These are phyloP conservation scores for Syzygium jambos DNA, from an alignment of 345 rosid genomes.

Conservation along the genomic window DNA sequence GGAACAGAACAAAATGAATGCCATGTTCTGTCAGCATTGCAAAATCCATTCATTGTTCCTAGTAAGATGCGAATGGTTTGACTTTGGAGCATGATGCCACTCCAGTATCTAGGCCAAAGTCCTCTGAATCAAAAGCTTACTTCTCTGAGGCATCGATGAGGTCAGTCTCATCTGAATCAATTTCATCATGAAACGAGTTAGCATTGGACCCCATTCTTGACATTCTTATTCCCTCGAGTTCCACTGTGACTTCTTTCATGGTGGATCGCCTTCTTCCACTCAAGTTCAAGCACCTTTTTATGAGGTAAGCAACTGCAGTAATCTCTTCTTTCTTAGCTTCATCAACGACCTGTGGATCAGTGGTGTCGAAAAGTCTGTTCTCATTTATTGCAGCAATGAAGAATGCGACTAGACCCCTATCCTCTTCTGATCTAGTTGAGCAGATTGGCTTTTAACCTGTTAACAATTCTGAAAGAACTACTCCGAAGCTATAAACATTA, in stretches of 20 bases:
- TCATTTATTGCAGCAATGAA: constrained; percentile 5
- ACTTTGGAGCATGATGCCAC: too few species aligned
- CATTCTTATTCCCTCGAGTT: constrained; percentile 1
- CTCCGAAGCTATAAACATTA: constrained; percentile 18
- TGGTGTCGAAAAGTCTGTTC: not conserved
- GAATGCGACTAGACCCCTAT: not conserved
- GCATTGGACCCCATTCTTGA: not conserved
- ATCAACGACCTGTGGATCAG: not conserved
- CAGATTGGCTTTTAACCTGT: constrained; percentile 2
- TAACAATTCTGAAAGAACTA: constrained; percentile 6
- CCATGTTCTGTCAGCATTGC: too few species aligned
- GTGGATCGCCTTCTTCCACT: constrained; percentile 3
- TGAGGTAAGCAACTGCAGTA: not conserved
- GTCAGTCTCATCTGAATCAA: too few species aligned
- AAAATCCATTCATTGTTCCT: too few species aligned
- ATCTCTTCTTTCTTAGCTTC: not conserved
- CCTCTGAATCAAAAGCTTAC: too few species aligned
- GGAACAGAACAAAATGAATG: too few species aligned
- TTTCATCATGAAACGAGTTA: too few species aligned
- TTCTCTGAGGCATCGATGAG: too few species aligned
- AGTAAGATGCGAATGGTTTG: too few species aligned
- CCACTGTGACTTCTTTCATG: constrained; percentile 7
- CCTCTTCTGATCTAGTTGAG: not conserved
- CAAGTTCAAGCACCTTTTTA: constrained; percentile 3
- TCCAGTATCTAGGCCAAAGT: too few species aligned